Evolutionary conservation across 768 basidiomycete species (phyloP).

Genomic region (Heimioporus sp.): DNA sequence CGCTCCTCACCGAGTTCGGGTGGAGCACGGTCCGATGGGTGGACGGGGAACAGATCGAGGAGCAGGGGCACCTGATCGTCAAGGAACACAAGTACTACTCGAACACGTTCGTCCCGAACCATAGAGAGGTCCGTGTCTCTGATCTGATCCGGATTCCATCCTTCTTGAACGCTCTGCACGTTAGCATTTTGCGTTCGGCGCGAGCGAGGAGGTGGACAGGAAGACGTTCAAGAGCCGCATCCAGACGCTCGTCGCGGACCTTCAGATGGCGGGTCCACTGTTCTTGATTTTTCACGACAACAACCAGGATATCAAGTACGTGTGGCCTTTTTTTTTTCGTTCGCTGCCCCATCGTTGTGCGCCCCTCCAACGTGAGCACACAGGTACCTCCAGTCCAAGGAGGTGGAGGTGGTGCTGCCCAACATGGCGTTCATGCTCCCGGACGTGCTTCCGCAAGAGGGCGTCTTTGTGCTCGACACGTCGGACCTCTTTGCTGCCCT

Average conservation of each 20-base stretch:
- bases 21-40: conserved; percentile 63
- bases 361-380: conserved; percentile 5
- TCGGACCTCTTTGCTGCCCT: conserved; percentile 73
- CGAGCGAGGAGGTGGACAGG: conserved; percentile 53
- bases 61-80: conserved; percentile 61
- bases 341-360: not conserved
- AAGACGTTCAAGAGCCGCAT: conserved; percentile 52
- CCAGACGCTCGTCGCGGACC: conserved; percentile 39
- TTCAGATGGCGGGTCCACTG: conserved; percentile 52
- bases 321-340: not conserved
- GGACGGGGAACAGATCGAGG: conserved; percentile 44
- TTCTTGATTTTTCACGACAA: conserved; percentile 83
- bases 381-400: conserved; percentile 53
- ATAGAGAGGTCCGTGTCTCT: conserved; percentile 47
- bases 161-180: not conserved
- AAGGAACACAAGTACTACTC: conserved; percentile 54
- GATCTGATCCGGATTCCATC: not conserved
- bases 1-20: conserved; percentile 79
- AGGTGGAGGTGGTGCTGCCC: conserved; percentile 51
- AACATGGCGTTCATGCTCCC: conserved; percentile 57
- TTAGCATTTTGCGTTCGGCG: conserved; percentile 68
- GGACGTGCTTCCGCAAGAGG: conserved; percentile 47
- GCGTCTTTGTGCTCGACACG: conserved; percentile 70
- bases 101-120: conserved; percentile 66
- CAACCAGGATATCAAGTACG: conserved; percentile 72